Evolutionary conservation across 2,329 filamentous ascomycete genomes (phyloP).

Genomic region (Gyromitra esculenta): DNA sequence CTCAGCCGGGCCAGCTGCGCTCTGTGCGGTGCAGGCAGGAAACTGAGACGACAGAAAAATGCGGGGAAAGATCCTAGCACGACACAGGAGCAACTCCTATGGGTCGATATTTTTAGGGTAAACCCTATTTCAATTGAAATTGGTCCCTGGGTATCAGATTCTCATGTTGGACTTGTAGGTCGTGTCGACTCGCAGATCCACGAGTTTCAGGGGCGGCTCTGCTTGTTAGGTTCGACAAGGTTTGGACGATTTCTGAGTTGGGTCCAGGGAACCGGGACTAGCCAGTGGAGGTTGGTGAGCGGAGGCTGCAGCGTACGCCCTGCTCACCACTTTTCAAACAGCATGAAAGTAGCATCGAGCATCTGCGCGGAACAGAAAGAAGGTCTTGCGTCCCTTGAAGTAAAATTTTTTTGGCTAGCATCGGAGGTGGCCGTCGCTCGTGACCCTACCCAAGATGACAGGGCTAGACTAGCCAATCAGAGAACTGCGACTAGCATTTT

Average conservation of each 20-base stretch:
- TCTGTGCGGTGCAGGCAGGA: constrained; percentile 23
- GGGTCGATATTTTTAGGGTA: constrained; percentile 33
- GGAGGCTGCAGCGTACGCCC: constrained; percentile 42
- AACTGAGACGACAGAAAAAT: constrained; percentile 46
- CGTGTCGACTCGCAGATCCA: constrained; percentile 43
- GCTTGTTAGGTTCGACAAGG: constrained; percentile 42
- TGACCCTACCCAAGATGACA: constrained; percentile 35
- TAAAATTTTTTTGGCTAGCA: constrained; percentile 39
- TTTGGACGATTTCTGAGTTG: constrained; percentile 50
- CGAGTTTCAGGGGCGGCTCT: constrained; percentile 48
- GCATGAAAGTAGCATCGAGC: constrained; percentile 45
- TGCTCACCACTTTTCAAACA: constrained; percentile 32
- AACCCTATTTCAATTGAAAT: constrained; percentile 36
- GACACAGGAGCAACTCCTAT: constrained; percentile 34
- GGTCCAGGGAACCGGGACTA: constrained; percentile 53
- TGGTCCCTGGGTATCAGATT: constrained; percentile 35
- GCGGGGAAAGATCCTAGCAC: constrained; percentile 46
- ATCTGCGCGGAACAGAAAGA: constrained; percentile 53
- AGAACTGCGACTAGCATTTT: constrained; percentile 23
- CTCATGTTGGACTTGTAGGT: background rate
- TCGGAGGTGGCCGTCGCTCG: constrained; percentile 53
- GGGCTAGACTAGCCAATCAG: constrained; percentile 40
- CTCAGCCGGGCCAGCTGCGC: constrained; percentile 36
- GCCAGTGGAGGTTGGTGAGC: constrained; percentile 44
- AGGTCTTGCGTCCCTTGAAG: constrained; percentile 43